Base-by-base conservation (phyloP, 495 filamentous ascomycete genomes). In the Hyaloscypha variabilis region DNA sequence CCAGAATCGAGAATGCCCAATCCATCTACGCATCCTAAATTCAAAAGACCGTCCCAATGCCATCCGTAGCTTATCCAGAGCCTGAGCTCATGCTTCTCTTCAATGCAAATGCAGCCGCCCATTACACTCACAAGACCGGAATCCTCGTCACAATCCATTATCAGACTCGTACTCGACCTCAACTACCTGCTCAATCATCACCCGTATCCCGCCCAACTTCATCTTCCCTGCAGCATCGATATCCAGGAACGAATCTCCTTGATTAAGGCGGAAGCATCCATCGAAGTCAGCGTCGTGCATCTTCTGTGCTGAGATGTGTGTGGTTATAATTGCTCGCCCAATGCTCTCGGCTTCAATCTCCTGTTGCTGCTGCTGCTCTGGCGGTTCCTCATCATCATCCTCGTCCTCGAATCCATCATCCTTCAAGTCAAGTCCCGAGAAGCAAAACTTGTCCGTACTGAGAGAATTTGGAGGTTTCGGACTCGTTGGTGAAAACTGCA, bases 261-360 rank as follows among this genome's bases (percentile, higher is more conserved):
- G 39, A 17, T 14, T 10, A 19, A 17, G 10, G 14, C 14, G 4
- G 39, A 42, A 42, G 13, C 8, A 42, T 24, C 8, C 51, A 24
- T 53, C 3, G 23, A 24, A 3, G 6, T 54, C 21, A 23, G 8
- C 8, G 21, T 54, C 51, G 8, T 54, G 6, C 51, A 54, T 54
- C 51, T 54, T 19, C 51, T 54, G 25, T 6, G 51, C 51, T 17
- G 51, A 54, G 10, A 54, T 54, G 19, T 54, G 51, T 23, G 51
- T 54, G 2, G 51, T 54, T 0, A 54, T 28, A 0, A 54, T 28
- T 54, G 23, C 51, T 54, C 39, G 2, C 11, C 39, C 39, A 17
- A 46, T 10, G 39, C 39, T 46, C 39, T 46, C 13, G 19, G 39
- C 19, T 17, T 19, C 39, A 46, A 10, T 46, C 8, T 25, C 10